Evolutionary conservation across 208 protist genomes (phyloP).

Genomic region (Wallacemonas collosoma): DNA sequence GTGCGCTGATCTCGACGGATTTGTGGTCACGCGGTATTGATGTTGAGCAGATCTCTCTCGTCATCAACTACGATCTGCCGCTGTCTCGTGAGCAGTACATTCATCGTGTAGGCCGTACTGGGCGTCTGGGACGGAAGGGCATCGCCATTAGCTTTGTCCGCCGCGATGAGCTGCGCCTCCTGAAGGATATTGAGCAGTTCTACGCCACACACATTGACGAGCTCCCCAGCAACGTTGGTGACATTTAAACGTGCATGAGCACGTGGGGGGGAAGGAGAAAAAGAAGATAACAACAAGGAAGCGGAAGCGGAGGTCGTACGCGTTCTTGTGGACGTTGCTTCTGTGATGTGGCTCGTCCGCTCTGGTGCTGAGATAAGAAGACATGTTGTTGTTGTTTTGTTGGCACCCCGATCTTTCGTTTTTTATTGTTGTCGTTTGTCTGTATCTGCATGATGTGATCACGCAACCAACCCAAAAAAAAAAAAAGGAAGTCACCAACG

Average conservation of each 20-base stretch:
- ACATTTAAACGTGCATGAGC: constrained; percentile 32
- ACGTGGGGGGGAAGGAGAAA: too few species aligned
- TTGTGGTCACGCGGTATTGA: constrained; percentile 96
- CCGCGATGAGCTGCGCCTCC: constrained; percentile 88
- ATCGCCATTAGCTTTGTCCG: constrained; percentile 99
- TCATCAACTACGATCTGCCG: constrained; percentile 99
- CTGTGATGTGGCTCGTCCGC: too few species aligned
- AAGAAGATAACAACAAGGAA: too few species aligned
- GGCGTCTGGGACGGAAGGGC: constrained; percentile 98
- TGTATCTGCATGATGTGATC: neutral
- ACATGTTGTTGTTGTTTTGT: neutral
- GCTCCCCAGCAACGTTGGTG: constrained; percentile 90
- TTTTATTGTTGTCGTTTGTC: neutral
- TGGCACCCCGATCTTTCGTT: neutral
- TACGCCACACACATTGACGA: constrained; percentile 97
- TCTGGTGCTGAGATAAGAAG: too few species aligned
- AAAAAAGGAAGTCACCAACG: too few species aligned
- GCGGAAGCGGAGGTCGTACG: too few species aligned
- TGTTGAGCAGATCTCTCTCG: constrained; percentile 97
- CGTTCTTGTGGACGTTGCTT: too few species aligned
- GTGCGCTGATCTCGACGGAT: constrained; percentile 99
- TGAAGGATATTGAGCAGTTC: constrained; percentile 97
- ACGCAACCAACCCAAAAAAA: too few species aligned
- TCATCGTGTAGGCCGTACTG: constrained; percentile 96
- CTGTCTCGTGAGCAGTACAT: constrained; percentile 93